Evolutionary conservation across 768 basidiomycete genomes (phyloP).

Genomic region (Chalciporus sphaerocephalus): DNA sequence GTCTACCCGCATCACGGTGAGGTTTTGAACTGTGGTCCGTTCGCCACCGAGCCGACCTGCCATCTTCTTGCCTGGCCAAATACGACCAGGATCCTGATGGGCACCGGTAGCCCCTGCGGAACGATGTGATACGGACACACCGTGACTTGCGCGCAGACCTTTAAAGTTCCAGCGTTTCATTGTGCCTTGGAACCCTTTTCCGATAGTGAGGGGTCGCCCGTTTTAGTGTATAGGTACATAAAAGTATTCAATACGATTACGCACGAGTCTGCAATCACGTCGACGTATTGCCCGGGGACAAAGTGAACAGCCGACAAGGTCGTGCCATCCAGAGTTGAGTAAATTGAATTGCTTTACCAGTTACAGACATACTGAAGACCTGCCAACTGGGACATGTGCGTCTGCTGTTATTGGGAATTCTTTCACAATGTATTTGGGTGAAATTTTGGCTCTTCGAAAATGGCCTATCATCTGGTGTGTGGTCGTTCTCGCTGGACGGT

Average conservation of each 20-base stretch:
- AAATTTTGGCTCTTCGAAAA: conserved; percentile 76
- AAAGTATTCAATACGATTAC: conserved; percentile 30
- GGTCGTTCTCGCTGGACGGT: conserved; percentile 66
- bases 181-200: conserved; percentile 93
- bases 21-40: conserved; percentile 81
- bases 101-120: conserved; percentile 90
- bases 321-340: conserved; percentile 53
- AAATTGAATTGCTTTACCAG: neutral
- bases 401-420: conserved; percentile 89
- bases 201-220: conserved; percentile 56
- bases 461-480: conserved; percentile 84
- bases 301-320: conserved; percentile 89
- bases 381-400: conserved; percentile 86
- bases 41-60: conserved; percentile 87
- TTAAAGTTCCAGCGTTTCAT: conserved; percentile 97
- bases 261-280: conserved; percentile 87
- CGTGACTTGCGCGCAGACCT: conserved; percentile 89
- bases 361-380: conserved; percentile 25
- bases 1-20: conserved; percentile 86
- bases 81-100: conserved; percentile 96
- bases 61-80: conserved; percentile 99
- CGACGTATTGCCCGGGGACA: conserved; percentile 94
- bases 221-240: conserved; percentile 6
- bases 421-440: conserved; percentile 77
- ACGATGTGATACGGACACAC: conserved; percentile 93